These are phyloP conservation scores for Spizellomyces sp. DNA, from an alignment of 192 early-diverging fungal genomes.

Conservation along the genomic window DNA sequence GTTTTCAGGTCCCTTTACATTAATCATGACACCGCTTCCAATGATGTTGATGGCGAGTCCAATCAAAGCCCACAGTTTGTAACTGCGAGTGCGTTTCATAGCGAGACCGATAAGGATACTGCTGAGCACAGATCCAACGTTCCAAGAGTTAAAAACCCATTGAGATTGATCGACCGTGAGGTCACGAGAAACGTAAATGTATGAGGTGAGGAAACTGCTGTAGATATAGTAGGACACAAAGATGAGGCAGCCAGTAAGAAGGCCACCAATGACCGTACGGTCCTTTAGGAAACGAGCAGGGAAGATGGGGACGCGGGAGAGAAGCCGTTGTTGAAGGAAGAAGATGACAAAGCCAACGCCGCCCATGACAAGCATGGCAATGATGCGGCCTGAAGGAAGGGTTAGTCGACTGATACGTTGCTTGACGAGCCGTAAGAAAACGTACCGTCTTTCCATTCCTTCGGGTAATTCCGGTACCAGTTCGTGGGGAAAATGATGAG, in stretches of 20 bases:
- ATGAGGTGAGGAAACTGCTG: background rate
- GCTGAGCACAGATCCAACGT: background rate
- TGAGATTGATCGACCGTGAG: background rate
- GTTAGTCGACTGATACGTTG: no score
- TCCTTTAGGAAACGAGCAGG: background rate
- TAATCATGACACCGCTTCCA: slow-evolving; percentile 8
- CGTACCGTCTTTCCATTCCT: background rate
- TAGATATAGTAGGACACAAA: background rate
- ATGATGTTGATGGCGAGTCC: slow-evolving; percentile 7
- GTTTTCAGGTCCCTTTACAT: slow-evolving; percentile 11
- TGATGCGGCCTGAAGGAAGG: background rate
- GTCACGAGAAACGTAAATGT: background rate
- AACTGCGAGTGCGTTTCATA: background rate
- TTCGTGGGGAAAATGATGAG: background rate
- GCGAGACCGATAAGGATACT: background rate
- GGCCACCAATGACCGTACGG: background rate
- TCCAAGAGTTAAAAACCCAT: background rate
- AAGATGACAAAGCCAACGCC: background rate
- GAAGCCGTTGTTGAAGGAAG: background rate
- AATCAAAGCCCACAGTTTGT: background rate
- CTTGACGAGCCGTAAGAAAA: background rate
- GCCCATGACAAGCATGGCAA: slow-evolving; percentile 1
- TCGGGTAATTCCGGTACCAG: background rate
- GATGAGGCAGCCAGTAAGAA: background rate
- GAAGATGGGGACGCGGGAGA: background rate